These are phyloP conservation scores for Butyriboletus loyo DNA, from an alignment of 768 basidiomycete genomes.

Conservation along the genomic window DNA sequence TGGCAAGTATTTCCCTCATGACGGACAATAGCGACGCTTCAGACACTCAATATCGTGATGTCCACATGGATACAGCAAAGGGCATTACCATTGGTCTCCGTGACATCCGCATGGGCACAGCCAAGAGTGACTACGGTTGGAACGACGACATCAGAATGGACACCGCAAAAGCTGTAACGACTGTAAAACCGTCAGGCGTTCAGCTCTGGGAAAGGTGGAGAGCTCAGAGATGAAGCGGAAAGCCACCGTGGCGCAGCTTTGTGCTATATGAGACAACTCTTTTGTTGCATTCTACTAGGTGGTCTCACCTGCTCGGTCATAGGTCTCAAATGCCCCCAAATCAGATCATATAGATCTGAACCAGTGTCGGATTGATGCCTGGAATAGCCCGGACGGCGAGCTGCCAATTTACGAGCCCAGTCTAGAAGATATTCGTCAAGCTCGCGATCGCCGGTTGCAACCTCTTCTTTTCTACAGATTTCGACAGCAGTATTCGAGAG, in stretches of 20 bases:
- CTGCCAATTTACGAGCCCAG: too few species aligned
- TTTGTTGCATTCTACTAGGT: too few species aligned
- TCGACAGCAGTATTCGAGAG: too few species aligned
- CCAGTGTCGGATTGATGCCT: too few species aligned
- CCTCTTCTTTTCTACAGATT: too few species aligned
- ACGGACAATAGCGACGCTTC: slow-evolving; percentile 4
- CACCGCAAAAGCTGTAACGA: slow-evolving; percentile 38
- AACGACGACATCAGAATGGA: slow-evolving; percentile 67
- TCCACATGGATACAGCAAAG: slow-evolving; percentile 81
- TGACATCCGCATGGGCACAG: slow-evolving; percentile 64
- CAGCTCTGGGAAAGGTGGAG: slow-evolving; percentile 84
- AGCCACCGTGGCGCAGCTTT: slow-evolving; percentile 95
- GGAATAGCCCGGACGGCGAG: too few species aligned
- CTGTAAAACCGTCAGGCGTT: slow-evolving; percentile 49
- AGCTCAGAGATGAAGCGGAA: slow-evolving; percentile 90
- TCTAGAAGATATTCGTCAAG: too few species aligned
- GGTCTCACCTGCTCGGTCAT: too few species aligned
- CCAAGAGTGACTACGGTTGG: slow-evolving; percentile 45
- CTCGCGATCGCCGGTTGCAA: too few species aligned
- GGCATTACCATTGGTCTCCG: slow-evolving; percentile 45
- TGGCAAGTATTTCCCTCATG: slow-evolving; percentile 11
- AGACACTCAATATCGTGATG: slow-evolving; percentile 44
- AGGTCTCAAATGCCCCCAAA: too few species aligned
- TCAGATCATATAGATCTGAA: too few species aligned
- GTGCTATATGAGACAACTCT: too few species aligned